Evolutionary conservation across 2,329 filamentous ascomycete genomes (phyloP), one percentile per base, ranked within the genome.

Genomic region (Pestalotiopsis fici): DNA sequence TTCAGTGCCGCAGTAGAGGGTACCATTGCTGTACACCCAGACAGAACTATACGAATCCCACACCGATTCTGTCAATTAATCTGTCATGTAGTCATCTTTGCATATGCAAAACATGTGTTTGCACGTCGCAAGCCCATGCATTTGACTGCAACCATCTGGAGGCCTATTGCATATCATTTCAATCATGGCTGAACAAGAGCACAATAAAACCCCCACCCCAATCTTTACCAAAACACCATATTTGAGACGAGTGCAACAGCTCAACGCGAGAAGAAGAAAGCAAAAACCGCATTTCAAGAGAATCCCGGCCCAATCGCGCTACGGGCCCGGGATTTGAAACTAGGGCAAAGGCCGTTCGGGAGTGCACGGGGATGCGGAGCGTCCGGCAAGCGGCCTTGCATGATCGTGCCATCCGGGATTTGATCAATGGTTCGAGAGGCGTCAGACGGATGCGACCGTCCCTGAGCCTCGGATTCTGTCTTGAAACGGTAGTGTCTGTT

Each of bases 391-490:
- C 57, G 28, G 59, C 31, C 31, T 43, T 12, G 37, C 21, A 50
- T 28, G 39, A 43, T 47, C 59, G 39, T 62, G 59, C 59, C 15
- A 43, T 28, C 59, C 59, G 59, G 59, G 59, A 62, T 62, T 62
- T 62, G 59, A 62, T 37, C 31, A 18, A 27, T 31, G 28, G 27
- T 35, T 59, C 57, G 28, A 59, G 57, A 35, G 31, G 31, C 55
- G 27, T 7, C 27, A n/a, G 18, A 50, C 43, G 43, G 43, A 18
- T 50, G 7, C 43, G 43, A 18, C 43, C 43, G 18, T 7, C 18
- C 18, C n/a, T 23, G 21, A 9, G 43, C 43, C 18, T n/a, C 43
- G 18, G 43, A 23, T 50, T 23, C 15, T 50, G 43, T 11, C 21
- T 9, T 50, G 43, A 50, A 50, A 50, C 43, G 18, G 43, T 50